Conservation (phyloP, 805 yeast species). For the Maudiozyma barnettii region DNA sequence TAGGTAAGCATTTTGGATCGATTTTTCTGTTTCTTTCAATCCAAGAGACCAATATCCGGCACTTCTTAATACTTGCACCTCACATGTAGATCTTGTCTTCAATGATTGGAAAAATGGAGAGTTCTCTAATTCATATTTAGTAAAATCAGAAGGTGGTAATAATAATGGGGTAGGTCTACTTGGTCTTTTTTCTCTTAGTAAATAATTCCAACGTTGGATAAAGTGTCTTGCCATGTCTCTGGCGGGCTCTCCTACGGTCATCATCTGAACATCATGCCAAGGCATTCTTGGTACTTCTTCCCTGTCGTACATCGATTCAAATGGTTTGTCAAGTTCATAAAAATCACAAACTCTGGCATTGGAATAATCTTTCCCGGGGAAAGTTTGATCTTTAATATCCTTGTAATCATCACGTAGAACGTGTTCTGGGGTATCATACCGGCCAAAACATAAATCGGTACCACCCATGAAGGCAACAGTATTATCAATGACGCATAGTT, state of each 20-base stretch:
- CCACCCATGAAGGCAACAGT: slow-evolving; percentile 91
- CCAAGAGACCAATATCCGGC: slow-evolving; percentile 93
- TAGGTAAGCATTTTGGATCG: slow-evolving; percentile 87
- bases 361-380: slow-evolving; percentile 96
- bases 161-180: slow-evolving; percentile 86
- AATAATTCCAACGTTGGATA: slow-evolving; percentile 94
- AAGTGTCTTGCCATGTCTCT: slow-evolving; percentile 89
- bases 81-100: slow-evolving; percentile 74
- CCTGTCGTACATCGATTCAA: slow-evolving; percentile 86
- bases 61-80: slow-evolving; percentile 80
- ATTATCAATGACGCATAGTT: slow-evolving; percentile 76
- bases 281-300: slow-evolving; percentile 86
- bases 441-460: slow-evolving; percentile 87
- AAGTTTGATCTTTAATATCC: slow-evolving; percentile 43
- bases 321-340: slow-evolving; percentile 69
- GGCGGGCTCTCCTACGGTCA: slow-evolving; percentile 88
- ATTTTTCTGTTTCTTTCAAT: slow-evolving; percentile 69
- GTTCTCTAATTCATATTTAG: slow-evolving; percentile 56
- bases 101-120: slow-evolving; percentile 34
- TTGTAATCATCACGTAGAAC: slow-evolving; percentile 69
- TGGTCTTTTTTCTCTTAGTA: slow-evolving; percentile 87
- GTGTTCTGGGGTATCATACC: slow-evolving; percentile 96
- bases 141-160: slow-evolving; percentile 85
- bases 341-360: slow-evolving; percentile 92
- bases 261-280: slow-evolving; percentile 98